Percentiles rank a stretch among this genome's conserved stretches.
phyloP scores from a whole-genome alignment of 176 grass and related monocot species.

The Calamus simplicifolius region DNA sequence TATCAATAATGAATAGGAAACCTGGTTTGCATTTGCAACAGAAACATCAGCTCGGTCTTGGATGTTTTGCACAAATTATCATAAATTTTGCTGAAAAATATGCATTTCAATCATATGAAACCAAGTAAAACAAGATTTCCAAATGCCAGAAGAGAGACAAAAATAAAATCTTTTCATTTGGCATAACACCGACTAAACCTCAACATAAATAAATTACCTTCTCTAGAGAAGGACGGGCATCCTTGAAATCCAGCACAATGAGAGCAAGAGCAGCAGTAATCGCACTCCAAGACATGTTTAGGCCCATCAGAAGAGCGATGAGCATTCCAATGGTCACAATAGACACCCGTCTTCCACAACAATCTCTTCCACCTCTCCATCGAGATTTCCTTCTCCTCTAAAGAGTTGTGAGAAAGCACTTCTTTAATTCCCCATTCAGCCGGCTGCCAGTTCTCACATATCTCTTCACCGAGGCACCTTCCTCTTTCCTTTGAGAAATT shows the following conservation, averaged over 20 bases:
- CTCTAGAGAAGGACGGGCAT: slow-evolving; percentile 10
- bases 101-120: too few species aligned
- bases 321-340: slow-evolving; percentile 13
- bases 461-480: not conserved
- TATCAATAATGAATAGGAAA: slow-evolving; percentile 14
- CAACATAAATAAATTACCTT: not conserved
- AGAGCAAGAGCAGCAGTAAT: slow-evolving; percentile 12
- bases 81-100: too few species aligned
- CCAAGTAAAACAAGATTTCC: too few species aligned
- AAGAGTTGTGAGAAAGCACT: slow-evolving; percentile 1
- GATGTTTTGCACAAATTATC: too few species aligned
- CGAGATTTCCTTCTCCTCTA: slow-evolving; percentile 20
- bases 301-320: slow-evolving; percentile 12
- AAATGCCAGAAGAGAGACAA: too few species aligned
- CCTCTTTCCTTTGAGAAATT: slow-evolving; percentile 22
- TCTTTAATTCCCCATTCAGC: slow-evolving; percentile 20
- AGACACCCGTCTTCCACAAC: slow-evolving; percentile 3
- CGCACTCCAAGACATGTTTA: slow-evolving; percentile 12
- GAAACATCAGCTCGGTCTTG: not conserved
- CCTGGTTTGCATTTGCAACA: slow-evolving; percentile 1
- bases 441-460: not conserved
- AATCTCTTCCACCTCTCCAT: slow-evolving; percentile 13
- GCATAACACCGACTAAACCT: too few species aligned
- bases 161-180: too few species aligned
- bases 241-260: slow-evolving; percentile 8